A percentile compares a stretch with the other conserved stretches of the same genome.
phyloP scores from a whole-genome alignment of 768 basidiomycete species.

The Naganishia antarctica region DNA sequence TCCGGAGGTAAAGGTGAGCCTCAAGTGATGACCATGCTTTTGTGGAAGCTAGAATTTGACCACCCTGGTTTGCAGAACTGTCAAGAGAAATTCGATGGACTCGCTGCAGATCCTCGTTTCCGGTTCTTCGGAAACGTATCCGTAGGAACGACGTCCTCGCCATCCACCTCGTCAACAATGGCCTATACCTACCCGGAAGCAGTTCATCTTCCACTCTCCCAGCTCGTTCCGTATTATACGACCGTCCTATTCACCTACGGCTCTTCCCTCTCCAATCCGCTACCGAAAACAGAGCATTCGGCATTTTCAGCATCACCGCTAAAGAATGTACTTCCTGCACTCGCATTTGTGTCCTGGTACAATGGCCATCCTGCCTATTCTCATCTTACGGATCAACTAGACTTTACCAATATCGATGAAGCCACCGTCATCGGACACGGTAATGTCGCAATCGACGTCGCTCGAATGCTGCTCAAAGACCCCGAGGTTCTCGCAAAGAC shows the following conservation, averaged over 20 bases:
- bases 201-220: slow-evolving; percentile 58
- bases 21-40: too few relatives aligned
- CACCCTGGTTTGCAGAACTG: slow-evolving; percentile 65
- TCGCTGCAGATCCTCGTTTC: slow-evolving; percentile 73
- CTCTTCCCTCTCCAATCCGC: slow-evolving; percentile 61
- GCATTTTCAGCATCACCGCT: slow-evolving; percentile 52
- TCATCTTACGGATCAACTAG: slow-evolving; percentile 57
- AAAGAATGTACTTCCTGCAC: slow-evolving; percentile 62
- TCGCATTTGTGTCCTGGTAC: slow-evolving; percentile 92
- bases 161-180: slow-evolving; percentile 24
- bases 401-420: slow-evolving; percentile 57
- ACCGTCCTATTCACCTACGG: slow-evolving; percentile 84
- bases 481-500: slow-evolving; percentile 52
- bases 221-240: slow-evolving; percentile 68
- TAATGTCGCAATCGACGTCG: slow-evolving; percentile 88
- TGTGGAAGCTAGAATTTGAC: too few relatives aligned
- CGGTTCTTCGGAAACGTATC: slow-evolving; percentile 84
- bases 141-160: slow-evolving; percentile 40
- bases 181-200: slow-evolving; percentile 56
- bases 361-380: slow-evolving; percentile 76
- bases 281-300: slow-evolving; percentile 54
- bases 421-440: slow-evolving; percentile 87
- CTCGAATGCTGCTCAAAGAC: slow-evolving; percentile 76
- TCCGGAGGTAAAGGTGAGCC: slow-evolving; percentile 85
- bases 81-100: slow-evolving; percentile 84